Conservation (phyloP, 176 grass and related monocot species). For the Aegilops speltoides region DNA sequence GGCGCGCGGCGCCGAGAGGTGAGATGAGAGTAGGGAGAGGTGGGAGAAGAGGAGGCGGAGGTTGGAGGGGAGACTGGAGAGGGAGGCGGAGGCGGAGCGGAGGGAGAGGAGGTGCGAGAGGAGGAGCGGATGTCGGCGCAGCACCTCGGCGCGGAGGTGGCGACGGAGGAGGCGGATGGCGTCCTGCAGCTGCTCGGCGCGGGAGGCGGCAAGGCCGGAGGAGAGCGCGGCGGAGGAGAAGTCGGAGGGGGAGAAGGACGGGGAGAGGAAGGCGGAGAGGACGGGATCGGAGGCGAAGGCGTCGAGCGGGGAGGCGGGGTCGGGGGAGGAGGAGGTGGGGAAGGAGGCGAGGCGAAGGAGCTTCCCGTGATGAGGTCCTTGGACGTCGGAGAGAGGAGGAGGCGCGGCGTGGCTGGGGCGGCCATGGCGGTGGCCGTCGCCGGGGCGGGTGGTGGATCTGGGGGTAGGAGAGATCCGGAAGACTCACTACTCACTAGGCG, state of each 20-base stretch:
- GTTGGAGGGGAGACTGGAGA: conserved; percentile 68
- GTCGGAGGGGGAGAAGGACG: conserved; percentile 71
- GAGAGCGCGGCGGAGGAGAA: conserved; percentile 96
- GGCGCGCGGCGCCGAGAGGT: conserved; percentile 74
- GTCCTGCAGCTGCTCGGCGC: conserved; percentile 87
- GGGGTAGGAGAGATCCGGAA: conserved; percentile 17
- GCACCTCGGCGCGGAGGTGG: conserved; percentile 89
- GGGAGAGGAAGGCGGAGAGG: conserved; percentile 87
- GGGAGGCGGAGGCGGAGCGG: conserved; percentile 70
- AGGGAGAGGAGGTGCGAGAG: conserved; percentile 92
- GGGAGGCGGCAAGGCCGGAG: conserved; percentile 77
- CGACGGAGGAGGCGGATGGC: conserved; percentile 75
- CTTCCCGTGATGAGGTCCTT: conserved; percentile 42
- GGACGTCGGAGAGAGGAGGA: conserved; percentile 55
- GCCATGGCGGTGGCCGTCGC: conserved; percentile 52
- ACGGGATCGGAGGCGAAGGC: conserved; percentile 89
- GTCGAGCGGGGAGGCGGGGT: conserved; percentile 67
- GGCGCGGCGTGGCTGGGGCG: conserved; percentile 43
- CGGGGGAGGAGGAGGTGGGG: neutral
- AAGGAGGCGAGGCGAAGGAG: conserved; percentile 39
- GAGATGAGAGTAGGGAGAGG: conserved; percentile 66
- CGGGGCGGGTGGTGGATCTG: conserved; percentile 38
- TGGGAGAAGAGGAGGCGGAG: conserved; percentile 70
- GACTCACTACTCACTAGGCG: neutral
- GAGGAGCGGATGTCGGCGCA: conserved; percentile 79